Base-by-base conservation (phyloP, 768 basidiomycete species). In the Pleurotus pulmonarius region DNA sequence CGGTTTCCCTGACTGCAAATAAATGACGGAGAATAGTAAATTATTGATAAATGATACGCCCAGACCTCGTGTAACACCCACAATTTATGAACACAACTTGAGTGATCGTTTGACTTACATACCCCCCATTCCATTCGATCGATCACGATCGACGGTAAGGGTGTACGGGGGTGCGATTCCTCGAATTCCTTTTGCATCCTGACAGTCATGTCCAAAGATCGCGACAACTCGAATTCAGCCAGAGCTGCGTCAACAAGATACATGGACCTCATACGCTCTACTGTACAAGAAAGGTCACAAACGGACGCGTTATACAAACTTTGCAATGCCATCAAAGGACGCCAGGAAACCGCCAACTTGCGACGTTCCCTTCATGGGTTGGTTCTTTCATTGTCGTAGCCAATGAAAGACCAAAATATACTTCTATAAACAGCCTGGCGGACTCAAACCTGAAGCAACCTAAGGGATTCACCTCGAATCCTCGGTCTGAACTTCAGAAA, bases 1-100 rank as follows among this genome's bases (percentile, higher is more conserved):
- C 43, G 84, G 85, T 8, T 85, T 88, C 78, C 75, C 76, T 25
- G 82, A 85, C 64, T 78, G 80, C 72, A 66, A 70, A 61, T 72
- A 53, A 22, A 16, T 37, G 26, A 0, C 4, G 5, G n/a, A 16
- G 20, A 22, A 49, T 11, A 34, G 12, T 38, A 37, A 13, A 9
- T 15, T 20, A 16, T 34, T 1, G 0, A 39, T 8, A n/a, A 37
- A 1, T 49, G 5, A 20, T n/a, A 43, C 29, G 29, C 26, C 26
- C 8, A 29, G 11, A 29, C 29, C 29, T 29, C 29, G 29, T 29
- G 29, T 29, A 29, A 29, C 29, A 29, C 29, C 29, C 11, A 43
- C 9, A 43, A 43, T 11, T 40, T 11, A 40, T 40, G 39, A 40
- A 40, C 9, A 11, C 39, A 40, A n/a, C 9, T 11, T 11, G 39